Conservation (phyloP, 768 basidiomycete species). For the Trametes sanguinea region DNA sequence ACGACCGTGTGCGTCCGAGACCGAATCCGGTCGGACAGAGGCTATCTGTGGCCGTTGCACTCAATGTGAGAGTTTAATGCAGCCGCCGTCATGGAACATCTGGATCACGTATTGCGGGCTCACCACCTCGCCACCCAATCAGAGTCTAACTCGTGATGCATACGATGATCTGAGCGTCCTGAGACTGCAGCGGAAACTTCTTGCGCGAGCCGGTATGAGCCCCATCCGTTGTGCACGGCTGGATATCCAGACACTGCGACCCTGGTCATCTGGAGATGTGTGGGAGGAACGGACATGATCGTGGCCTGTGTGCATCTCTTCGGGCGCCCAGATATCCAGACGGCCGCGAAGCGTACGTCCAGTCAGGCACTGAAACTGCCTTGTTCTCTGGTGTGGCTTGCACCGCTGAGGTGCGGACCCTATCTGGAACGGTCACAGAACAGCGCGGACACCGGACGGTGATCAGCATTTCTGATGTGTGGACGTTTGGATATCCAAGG, state of each 20-base stretch:
- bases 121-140: neutral
- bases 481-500: neutral
- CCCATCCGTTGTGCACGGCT: neutral
- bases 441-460: slow-evolving; percentile 4
- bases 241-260: neutral
- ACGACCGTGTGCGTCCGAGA: slow-evolving; percentile 5
- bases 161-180: slow-evolving; percentile 13
- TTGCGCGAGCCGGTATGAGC: neutral
- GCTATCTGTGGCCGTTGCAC: neutral
- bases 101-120: neutral
- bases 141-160: neutral
- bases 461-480: slow-evolving; percentile 12
- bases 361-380: neutral
- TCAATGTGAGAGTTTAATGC: neutral
- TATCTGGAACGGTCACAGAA: neutral
- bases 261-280: neutral
- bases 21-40: neutral
- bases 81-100: slow-evolving; percentile 1
- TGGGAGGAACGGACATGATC: neutral
- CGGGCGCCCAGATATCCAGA: neutral
- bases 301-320: too few relatives aligned
- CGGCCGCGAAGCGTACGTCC: neutral
- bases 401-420: slow-evolving; percentile 5
- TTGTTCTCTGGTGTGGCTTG: neutral
- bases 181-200: neutral